These are phyloP conservation scores for Grosmannia clavigera DNA, from an alignment of 2,329 filamentous ascomycete genomes.

Conservation along the genomic window DNA sequence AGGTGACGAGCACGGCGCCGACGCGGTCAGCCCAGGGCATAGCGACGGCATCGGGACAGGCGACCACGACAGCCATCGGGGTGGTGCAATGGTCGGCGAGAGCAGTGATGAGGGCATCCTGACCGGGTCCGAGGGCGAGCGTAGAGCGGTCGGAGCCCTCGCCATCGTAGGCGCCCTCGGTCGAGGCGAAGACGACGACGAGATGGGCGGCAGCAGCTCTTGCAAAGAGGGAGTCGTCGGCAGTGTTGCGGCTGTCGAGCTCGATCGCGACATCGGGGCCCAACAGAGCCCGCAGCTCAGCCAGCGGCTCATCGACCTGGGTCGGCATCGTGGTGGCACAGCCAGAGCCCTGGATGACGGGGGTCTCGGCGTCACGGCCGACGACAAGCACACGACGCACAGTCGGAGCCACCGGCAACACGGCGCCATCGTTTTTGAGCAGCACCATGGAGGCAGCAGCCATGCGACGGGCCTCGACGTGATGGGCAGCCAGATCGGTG, in stretches of 20 bases:
- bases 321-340: slow-evolving; percentile 3
- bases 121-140: slow-evolving; percentile 40
- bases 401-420: slow-evolving; percentile 53
- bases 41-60: slow-evolving; percentile 52
- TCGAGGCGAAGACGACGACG: slow-evolving; percentile 55
- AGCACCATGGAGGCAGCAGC: slow-evolving; percentile 51
- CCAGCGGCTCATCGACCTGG: slow-evolving; percentile 38
- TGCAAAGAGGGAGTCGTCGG: slow-evolving; percentile 16
- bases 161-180: slow-evolving; percentile 65
- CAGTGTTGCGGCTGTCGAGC: slow-evolving; percentile 47
- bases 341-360: slow-evolving; percentile 2
- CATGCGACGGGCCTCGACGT: slow-evolving; percentile 44
- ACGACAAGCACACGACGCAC: slow-evolving; percentile 54
- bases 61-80: slow-evolving; percentile 54
- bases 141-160: slow-evolving; percentile 54
- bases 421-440: slow-evolving; percentile 46
- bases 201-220: slow-evolving; percentile 29
- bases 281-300: slow-evolving; percentile 32
- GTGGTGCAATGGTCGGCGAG: slow-evolving; percentile 46
- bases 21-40: slow-evolving; percentile 60
- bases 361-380: slow-evolving; percentile 51
- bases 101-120: slow-evolving; percentile 51
- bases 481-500: slow-evolving; percentile 39
- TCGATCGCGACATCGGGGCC: slow-evolving; percentile 41
- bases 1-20: slow-evolving; percentile 55